Base-by-base conservation (phyloP, 768 basidiomycete species). In the Rhizopogon vinicolor region DNA sequence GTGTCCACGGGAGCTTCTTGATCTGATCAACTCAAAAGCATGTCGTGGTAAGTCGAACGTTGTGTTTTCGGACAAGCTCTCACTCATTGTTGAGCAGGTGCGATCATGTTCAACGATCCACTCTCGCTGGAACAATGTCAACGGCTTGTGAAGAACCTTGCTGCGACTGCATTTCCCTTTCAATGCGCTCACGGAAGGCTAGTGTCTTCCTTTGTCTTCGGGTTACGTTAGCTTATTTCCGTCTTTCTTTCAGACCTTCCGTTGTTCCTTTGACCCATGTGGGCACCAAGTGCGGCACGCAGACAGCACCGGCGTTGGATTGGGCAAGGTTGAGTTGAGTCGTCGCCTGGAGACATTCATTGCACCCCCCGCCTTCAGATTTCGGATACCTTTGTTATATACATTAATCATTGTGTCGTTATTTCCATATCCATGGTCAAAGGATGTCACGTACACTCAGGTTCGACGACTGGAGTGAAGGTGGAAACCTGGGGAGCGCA, bases 151-250 rank as follows among this genome's bases (percentile, higher is more conserved):
- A 62, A 65, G 6, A 79, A 84, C 60, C 77, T 99, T 29, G 78
- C 86, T 8, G 68, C 78, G 58, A 92, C 93, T 2, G 77, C 79
- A 3, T 88, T 91, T 63, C 95, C 96, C 2, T 98, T 97, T 71
- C 91, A 92, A 67, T 99, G 97, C 72, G 97, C 97, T 33, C 97
- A 99, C 71, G 97, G 96, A 66, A 79, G 91, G 91, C 88, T 57
- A 43, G 60, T 50, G 39, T 44, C 14, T 16, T 22, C 10, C n/a
- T 37, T 53, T 40, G 35, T 39, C 28, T 29, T 41, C 19, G 2
- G 13, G 12, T 10, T 1, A 13, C 33, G 44, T 35, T 41, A 45
- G 44, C 49, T 52, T 13, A 57, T n/a, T 12, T 33, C 51, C 41
- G 46, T 16, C 40, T 39, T 56, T 51, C 46, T 41, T 39, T 25